Evolutionary conservation across 257 asterid species (phyloP).

Genomic region (Buddleja alternifolia): DNA sequence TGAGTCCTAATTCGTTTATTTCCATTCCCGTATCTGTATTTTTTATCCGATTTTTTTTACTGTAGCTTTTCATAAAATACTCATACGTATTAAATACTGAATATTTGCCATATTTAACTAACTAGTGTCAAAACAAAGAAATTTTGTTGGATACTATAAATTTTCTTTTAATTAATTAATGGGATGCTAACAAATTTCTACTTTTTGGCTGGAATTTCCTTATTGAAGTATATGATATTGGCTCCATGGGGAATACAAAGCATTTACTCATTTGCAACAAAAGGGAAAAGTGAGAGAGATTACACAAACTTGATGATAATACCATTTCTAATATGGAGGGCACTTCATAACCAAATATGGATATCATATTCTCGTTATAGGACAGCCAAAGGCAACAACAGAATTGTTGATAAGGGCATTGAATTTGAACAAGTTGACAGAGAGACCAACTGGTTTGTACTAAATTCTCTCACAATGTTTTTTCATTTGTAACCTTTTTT

Average conservation of each 20-base stretch:
- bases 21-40: too few relatives aligned
- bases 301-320: slow-evolving; percentile 38
- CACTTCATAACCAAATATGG: slow-evolving; percentile 72
- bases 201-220: neutral
- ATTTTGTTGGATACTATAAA: neutral
- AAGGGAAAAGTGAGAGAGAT: slow-evolving; percentile 41
- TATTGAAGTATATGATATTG: slow-evolving; percentile 54
- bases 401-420: slow-evolving; percentile 61
- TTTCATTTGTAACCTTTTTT: too few relatives aligned
- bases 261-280: slow-evolving; percentile 40
- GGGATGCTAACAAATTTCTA: neutral
- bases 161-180: too few relatives aligned
- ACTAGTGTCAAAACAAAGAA: neutral
- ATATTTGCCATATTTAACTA: too few relatives aligned
- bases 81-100: too few relatives aligned
- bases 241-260: slow-evolving; percentile 67
- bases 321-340: slow-evolving; percentile 56
- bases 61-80: too few relatives aligned
- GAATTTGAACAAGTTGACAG: slow-evolving; percentile 88
- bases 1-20: too few relatives aligned
- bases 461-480: too few relatives aligned
- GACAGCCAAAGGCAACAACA: slow-evolving; percentile 63
- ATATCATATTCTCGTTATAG: slow-evolving; percentile 62
- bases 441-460: slow-evolving; percentile 61
- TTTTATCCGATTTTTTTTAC: too few relatives aligned